Evolutionary conservation across 1,284 basidiomycete species (phyloP).

Genomic region (Apiotrichum mycotoxinovorans): DNA sequence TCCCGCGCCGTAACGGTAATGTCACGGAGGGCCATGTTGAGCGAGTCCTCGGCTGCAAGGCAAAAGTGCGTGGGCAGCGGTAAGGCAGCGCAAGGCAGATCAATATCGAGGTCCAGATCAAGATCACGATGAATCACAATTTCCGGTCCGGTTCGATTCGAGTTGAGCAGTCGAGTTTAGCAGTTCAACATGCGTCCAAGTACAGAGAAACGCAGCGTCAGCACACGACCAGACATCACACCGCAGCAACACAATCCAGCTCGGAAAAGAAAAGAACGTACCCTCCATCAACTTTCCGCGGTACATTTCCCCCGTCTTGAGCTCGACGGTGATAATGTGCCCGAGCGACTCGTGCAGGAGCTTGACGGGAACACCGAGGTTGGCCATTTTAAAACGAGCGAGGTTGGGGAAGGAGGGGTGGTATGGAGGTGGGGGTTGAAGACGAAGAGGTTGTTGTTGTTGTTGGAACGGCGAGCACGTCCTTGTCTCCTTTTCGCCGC

Average conservation of each 20-base stretch:
- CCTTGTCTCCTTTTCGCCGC: neutral
- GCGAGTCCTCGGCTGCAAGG: conserved; percentile 85
- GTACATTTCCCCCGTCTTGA: conserved; percentile 92
- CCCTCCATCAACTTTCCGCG: conserved; percentile 96
- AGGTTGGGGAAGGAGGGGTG: neutral
- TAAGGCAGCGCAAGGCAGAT: too few species aligned
- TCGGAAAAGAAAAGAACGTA: conserved; percentile 26
- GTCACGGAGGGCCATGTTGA: conserved; percentile 94
- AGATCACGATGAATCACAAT: too few species aligned
- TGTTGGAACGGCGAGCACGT: too few species aligned
- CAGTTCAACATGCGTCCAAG: too few species aligned
- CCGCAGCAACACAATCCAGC: neutral
- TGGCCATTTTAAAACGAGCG: conserved; percentile 48
- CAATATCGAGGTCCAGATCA: neutral
- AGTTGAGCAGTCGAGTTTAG: too few species aligned
- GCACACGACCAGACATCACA: neutral
- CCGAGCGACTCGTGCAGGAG: conserved; percentile 90
- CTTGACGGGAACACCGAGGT: conserved; percentile 85
- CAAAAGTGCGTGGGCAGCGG: neutral
- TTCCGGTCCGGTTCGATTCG: too few species aligned
- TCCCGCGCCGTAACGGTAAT: conserved; percentile 98
- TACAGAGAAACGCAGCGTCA: neutral
- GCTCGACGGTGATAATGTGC: conserved; percentile 94
- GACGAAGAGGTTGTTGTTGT: neutral
- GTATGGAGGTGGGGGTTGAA: neutral